A percentile compares a stretch with the other conserved stretches of the same genome.
Evolutionary conservation across 148 eudicot genomes (phyloP).

Genomic region (Rhododendron simsii): DNA sequence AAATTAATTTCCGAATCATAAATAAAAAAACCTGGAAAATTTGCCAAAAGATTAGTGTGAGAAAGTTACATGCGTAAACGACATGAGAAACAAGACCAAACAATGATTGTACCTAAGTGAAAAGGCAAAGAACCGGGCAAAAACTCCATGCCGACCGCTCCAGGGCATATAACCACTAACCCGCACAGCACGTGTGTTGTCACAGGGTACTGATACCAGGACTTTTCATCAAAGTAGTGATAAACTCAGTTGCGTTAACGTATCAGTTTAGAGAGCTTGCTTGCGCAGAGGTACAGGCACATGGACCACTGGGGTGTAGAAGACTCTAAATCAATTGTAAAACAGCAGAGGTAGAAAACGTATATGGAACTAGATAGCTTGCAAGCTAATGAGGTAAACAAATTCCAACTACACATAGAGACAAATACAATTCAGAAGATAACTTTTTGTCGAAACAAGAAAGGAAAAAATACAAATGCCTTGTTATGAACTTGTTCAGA

Average conservation of each 20-base stretch:
- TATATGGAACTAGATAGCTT: not conserved
- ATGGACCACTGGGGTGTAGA: constrained; percentile 55
- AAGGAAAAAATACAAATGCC: not conserved
- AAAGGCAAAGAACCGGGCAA: constrained; percentile 88
- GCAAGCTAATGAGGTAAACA: not conserved
- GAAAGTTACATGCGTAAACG: not conserved
- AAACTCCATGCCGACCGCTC: constrained; percentile 81
- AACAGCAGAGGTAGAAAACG: not conserved
- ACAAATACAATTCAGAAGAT: not conserved
- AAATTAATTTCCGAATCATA: constrained; percentile 58
- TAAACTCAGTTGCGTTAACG: constrained; percentile 55
- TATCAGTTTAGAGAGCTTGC: constrained; percentile 88
- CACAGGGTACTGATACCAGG: constrained; percentile 1
- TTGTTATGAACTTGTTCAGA: not conserved
- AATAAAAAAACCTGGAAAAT: constrained; percentile 44
- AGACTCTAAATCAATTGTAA: not conserved
- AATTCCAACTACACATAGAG: not conserved
- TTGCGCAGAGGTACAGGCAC: constrained; percentile 78
- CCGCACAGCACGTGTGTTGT: constrained; percentile 83
- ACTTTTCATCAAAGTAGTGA: not conserved
- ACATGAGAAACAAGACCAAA: not conserved
- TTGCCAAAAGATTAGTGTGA: not conserved
- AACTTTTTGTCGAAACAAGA: not conserved
- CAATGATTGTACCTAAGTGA: constrained; percentile 52
- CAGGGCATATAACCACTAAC: constrained; percentile 83